Percentiles rank a stretch among this genome's conserved stretches.
Evolutionary conservation across 2,329 filamentous ascomycete species (phyloP).

Genomic region (Ceratocystis huliohia): DNA sequence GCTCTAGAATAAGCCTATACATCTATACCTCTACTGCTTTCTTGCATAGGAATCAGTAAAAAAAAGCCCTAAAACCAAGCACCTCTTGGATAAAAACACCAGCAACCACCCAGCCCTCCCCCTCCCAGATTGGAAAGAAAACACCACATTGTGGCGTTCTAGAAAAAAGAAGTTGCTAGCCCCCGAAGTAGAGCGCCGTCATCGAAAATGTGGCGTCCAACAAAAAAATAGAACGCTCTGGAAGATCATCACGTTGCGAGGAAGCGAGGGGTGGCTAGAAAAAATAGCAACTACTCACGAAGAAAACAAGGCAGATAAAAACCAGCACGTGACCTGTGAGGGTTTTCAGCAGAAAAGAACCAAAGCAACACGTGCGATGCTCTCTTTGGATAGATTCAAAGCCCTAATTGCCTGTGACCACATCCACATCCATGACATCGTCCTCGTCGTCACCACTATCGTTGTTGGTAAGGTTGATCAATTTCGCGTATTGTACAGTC

Average conservation of each 20-base stretch:
- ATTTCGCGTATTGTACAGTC: constrained; percentile 84
- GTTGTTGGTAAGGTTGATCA: constrained; percentile 49
- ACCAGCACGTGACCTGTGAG: background rate
- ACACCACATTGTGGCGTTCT: background rate
- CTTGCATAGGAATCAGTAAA: background rate
- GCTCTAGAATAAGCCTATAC: background rate
- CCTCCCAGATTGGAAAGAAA: background rate
- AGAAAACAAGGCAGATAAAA: background rate
- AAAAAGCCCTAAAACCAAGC: background rate
- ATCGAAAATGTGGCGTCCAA: background rate
- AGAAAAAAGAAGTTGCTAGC: background rate
- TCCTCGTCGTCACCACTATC: constrained; percentile 33
- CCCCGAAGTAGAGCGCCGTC: background rate
- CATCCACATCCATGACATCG: constrained; percentile 19
- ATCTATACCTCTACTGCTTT: background rate
- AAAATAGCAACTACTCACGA: background rate
- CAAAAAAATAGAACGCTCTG: background rate
- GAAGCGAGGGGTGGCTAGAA: background rate
- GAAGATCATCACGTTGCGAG: background rate
- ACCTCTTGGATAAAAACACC: background rate
- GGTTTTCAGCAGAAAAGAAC: background rate
- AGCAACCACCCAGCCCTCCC: background rate
- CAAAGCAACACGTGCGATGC: background rate
- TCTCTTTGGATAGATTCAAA: background rate
- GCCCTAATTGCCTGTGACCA: background rate